Percentiles rank a stretch among this genome's conserved stretches.
Conservation (phyloP, 495 filamentous ascomycete species). For the Xylaria acuta region DNA sequence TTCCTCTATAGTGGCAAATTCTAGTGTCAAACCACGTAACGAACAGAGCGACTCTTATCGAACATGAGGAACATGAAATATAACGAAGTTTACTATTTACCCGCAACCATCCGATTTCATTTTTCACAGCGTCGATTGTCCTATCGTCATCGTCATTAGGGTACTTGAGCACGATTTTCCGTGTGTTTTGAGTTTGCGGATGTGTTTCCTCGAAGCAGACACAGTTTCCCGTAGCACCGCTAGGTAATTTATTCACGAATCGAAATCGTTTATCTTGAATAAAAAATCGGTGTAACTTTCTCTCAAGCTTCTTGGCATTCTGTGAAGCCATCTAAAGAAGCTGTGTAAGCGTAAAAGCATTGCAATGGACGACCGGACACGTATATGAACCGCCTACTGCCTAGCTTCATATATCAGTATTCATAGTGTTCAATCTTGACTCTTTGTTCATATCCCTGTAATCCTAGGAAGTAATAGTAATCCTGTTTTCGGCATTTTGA, state of each 20-base stretch:
- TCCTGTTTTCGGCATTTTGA: too few relatives aligned
- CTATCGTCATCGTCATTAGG: background rate
- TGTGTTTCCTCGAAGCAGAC: slow-evolving; percentile 17
- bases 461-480: too few relatives aligned
- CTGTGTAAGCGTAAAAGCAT: too few relatives aligned
- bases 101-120: background rate
- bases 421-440: too few relatives aligned
- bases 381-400: too few relatives aligned
- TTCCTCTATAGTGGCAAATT: background rate
- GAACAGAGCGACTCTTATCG: background rate
- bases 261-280: slow-evolving; percentile 5
- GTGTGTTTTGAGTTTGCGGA: background rate
- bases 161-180: background rate
- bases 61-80: background rate
- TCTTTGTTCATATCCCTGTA: too few relatives aligned
- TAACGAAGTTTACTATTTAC: background rate
- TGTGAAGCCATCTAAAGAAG: background rate
- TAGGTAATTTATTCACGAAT: slow-evolving; percentile 15
- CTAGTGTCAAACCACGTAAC: background rate
- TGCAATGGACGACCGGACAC: too few relatives aligned
- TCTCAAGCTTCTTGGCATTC: background rate
- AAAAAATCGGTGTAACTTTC: background rate
- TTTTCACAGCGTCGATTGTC: background rate
- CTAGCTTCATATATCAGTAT: too few relatives aligned
- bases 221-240: slow-evolving; percentile 28